phyloP scores from a whole-genome alignment of 495 filamentous ascomycete genomes.

The Penicillium daleae region DNA sequence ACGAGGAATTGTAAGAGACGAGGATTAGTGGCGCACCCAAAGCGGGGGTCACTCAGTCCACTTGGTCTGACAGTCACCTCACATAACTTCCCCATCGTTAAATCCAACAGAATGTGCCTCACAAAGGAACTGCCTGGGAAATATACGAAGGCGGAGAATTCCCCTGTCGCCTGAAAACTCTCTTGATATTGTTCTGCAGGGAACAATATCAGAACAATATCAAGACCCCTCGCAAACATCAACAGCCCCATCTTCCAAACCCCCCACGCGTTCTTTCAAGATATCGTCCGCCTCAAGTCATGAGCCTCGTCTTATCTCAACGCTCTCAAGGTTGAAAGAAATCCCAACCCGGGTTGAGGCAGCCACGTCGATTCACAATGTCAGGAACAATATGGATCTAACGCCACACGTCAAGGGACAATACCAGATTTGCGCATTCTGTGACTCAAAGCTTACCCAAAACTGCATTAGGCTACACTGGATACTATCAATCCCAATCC shows the following conservation, averaged over 20 bases:
- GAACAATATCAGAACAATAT: constrained; percentile 13
- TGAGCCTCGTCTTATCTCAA: neutral
- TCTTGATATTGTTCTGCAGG: constrained; percentile 4
- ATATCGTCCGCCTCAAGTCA: neutral
- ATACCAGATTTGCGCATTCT: neutral
- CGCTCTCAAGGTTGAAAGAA: neutral
- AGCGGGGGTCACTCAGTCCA: neutral
- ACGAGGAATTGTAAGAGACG: no score
- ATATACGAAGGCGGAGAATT: neutral
- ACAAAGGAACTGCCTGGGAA: neutral
- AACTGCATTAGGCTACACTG: neutral
- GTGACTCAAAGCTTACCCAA: neutral
- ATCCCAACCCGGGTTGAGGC: neutral
- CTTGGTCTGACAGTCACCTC: neutral
- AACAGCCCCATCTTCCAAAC: neutral
- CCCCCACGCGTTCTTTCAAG: neutral
- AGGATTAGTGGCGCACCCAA: no score
- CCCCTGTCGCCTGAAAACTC: neutral
- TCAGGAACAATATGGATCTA: constrained; percentile 1
- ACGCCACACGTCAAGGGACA: neutral
- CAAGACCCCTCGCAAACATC: constrained; percentile 3
- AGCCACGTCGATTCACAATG: neutral
- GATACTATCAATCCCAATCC: neutral
- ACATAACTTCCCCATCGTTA: neutral
- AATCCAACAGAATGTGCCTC: neutral